phyloP scores from a whole-genome alignment of 257 asterid species.

The Scutellaria galericulata region DNA sequence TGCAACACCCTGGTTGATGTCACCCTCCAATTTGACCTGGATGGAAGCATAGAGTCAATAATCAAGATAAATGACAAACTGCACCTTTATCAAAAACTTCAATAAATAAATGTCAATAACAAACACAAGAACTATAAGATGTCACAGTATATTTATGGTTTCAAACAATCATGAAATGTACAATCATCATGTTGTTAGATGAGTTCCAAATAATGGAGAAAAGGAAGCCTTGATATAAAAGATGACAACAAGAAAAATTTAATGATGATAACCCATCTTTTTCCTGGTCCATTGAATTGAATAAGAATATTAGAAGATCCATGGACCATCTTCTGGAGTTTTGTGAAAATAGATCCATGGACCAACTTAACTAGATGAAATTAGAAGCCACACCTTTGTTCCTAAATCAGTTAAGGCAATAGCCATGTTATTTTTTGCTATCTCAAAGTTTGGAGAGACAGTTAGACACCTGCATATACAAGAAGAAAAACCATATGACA shows the following conservation, averaged over 20 bases:
- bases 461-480: conserved; percentile 75
- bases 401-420: conserved; percentile 99
- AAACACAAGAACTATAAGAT: conserved; percentile 23
- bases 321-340: conserved; percentile 24
- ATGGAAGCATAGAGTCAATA: conserved; percentile 34
- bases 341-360: neutral
- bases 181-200: conserved; percentile 8
- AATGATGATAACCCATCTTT: conserved; percentile 2
- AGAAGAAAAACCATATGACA: conserved; percentile 28
- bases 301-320: conserved; percentile 8
- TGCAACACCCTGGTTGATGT: conserved; percentile 87
- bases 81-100: conserved; percentile 1
- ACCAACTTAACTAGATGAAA: conserved; percentile 11
- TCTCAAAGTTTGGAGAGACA: conserved; percentile 98
- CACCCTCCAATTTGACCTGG: conserved; percentile 98
- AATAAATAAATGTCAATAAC: conserved; percentile 7
- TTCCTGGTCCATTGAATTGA: neutral
- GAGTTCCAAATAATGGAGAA: conserved; percentile 17
- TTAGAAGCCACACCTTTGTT: conserved; percentile 73
- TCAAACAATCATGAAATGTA: conserved; percentile 12
- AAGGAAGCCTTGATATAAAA: conserved; percentile 17
- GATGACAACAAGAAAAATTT: neutral
- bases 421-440: conserved; percentile 99
- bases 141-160: conserved; percentile 14
- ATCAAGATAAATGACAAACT: conserved; percentile 14